These are phyloP conservation scores for Colletotrichum chrysophilum DNA, from an alignment of 2,329 filamentous ascomycete species.

Conservation along the genomic window DNA sequence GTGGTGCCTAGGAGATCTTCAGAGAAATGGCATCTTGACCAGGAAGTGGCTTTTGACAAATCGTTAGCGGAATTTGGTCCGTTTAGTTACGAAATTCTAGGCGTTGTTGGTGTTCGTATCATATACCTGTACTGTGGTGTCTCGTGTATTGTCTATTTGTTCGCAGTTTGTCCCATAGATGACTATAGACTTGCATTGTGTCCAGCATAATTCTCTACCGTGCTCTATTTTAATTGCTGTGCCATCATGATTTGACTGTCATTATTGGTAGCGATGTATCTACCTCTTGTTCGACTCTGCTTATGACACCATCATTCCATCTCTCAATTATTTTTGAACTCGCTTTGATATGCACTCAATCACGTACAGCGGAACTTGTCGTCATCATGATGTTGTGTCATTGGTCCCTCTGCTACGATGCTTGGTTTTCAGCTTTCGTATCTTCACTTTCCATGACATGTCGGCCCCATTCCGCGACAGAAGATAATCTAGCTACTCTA, in stretches of 20 bases:
- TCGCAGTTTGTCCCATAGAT: background rate
- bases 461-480: background rate
- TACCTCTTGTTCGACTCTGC: background rate
- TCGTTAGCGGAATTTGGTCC: background rate
- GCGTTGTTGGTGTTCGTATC: conserved; percentile 16
- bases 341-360: background rate
- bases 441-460: background rate
- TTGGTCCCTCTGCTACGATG: background rate
- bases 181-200: background rate
- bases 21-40: background rate
- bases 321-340: background rate
- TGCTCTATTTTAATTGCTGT: accelerated
- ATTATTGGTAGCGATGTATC: background rate
- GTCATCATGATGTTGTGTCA: background rate
- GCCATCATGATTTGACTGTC: background rate
- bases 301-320: background rate
- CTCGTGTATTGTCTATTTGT: background rate
- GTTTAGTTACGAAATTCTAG: conserved; percentile 11
- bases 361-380: background rate
- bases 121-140: conserved; percentile 1
- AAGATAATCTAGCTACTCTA: background rate
- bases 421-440: background rate
- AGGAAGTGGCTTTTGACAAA: background rate
- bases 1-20: background rate
- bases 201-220: background rate